Evolutionary conservation across 148 eudicot genomes (phyloP), one percentile per base, ranked within the genome.

Genomic region (Cornus suecica): DNA sequence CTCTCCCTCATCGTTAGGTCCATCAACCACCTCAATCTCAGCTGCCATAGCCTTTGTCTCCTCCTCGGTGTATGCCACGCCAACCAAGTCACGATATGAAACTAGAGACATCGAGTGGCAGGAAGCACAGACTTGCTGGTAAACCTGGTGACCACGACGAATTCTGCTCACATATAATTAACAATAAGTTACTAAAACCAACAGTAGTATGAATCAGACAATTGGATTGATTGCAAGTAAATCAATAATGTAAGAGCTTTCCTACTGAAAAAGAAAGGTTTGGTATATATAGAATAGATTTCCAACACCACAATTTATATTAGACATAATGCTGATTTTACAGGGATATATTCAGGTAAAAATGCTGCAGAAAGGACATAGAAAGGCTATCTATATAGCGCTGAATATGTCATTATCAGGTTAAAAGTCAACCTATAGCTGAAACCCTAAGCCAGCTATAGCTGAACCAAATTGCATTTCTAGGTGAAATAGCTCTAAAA

Each of bases 1-100:
- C 75, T 92, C 97, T 71, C 97, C 97, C 88, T 92, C 95, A 66
- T 92, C 97, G 81, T 90, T 93, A 51, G 97, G 97, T 29, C 97
- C 95, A 83, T 93, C 95, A 76, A 72, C 87, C 68, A 92, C 93
- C 85, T 92, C 94, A 82, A 92, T 89, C 84, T 92, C 97, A 42
- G 93, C 93, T 27, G 94, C 97, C 90, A 92, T 87, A 62, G 90
- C 93, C 74, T 92, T 92, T 23, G 90, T 86, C 82, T 92, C 97
- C 22, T 92, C 97, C 74, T 92, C 97, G 8, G 97, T 92, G 81
- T 92, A 92, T 72, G 97, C 97, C 75, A 92, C 97, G 81, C 94
- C 95, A 65, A 90, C 94, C 72, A 90, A 84, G 77, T 92, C 91
- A 82, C 93, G 95, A 77, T 83, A 92, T 27, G 94, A 90, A 78